phyloP scores from a whole-genome alignment of 352 stramenopile genomes.

The Globisporangium cederbergense region DNA sequence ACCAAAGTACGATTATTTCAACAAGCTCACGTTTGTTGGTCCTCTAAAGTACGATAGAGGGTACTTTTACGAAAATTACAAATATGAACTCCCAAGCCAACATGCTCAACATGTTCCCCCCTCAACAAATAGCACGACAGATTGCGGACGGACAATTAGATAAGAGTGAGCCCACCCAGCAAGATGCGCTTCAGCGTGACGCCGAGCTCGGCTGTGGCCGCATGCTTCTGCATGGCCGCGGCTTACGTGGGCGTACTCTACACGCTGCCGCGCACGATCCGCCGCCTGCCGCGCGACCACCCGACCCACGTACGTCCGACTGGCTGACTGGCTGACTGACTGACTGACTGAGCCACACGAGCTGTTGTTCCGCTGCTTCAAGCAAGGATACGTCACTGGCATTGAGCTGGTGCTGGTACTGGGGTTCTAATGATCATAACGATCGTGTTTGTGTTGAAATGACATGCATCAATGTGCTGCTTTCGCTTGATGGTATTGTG shows the following conservation, averaged over 20 bases:
- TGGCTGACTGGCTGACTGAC: neutral
- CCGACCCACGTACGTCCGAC: constrained; percentile 63
- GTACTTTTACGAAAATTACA: too few relatives aligned
- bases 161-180: neutral
- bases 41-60: too few relatives aligned
- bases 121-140: neutral
- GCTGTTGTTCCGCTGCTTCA: constrained; percentile 1
- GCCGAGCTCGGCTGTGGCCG: constrained; percentile 54
- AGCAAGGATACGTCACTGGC: neutral
- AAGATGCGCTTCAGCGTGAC: constrained; percentile 84
- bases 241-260: constrained; percentile 88
- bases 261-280: constrained; percentile 69
- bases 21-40: constrained; percentile 23
- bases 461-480: neutral
- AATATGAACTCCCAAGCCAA: constrained; percentile 16
- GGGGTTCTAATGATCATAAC: neutral
- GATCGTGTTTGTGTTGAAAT: neutral
- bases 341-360: neutral
- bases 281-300: constrained; percentile 75
- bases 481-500: neutral
- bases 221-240: constrained; percentile 78
- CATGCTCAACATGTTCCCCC: constrained; percentile 8
- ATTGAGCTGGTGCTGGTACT: neutral
- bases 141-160: neutral
- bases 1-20: constrained; percentile 16